phyloP scores from a whole-genome alignment of 345 rosid species.

The Brassica incana region DNA sequence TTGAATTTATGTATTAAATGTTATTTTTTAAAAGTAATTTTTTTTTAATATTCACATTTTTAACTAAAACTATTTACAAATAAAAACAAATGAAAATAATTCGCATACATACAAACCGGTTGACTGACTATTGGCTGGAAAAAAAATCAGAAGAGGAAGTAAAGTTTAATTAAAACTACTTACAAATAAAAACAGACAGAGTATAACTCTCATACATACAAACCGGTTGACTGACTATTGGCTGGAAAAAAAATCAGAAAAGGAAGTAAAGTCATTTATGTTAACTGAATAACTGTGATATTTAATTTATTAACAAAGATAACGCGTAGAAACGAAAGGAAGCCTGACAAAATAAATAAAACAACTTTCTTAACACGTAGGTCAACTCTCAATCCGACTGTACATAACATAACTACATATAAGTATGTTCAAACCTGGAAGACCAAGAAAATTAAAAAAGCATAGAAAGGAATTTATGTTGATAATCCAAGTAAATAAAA shows the following conservation, averaged over 20 bases:
- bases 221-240: neutral
- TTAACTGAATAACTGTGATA: neutral
- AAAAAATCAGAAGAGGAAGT: neutral
- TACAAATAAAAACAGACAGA: too few relatives aligned
- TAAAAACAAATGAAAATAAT: neutral
- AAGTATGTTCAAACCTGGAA: conserved; percentile 5
- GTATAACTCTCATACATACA: neutral
- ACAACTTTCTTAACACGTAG: neutral
- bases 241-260: neutral
- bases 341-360: neutral
- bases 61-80: too few relatives aligned
- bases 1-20: too few relatives aligned
- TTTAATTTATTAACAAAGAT: neutral
- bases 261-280: neutral
- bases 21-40: too few relatives aligned
- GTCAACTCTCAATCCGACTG: conserved; percentile 18
- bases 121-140: neutral
- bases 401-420: neutral
- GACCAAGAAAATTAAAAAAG: neutral
- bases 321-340: neutral
- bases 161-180: neutral
- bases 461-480: neutral
- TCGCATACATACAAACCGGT: neutral
- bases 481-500: neutral
- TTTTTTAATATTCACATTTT: too few relatives aligned